Percentiles rank a stretch among this genome's conserved stretches.
Evolutionary conservation across 768 basidiomycete genomes (phyloP).

Genomic region (Nevesoporus exiguus): DNA sequence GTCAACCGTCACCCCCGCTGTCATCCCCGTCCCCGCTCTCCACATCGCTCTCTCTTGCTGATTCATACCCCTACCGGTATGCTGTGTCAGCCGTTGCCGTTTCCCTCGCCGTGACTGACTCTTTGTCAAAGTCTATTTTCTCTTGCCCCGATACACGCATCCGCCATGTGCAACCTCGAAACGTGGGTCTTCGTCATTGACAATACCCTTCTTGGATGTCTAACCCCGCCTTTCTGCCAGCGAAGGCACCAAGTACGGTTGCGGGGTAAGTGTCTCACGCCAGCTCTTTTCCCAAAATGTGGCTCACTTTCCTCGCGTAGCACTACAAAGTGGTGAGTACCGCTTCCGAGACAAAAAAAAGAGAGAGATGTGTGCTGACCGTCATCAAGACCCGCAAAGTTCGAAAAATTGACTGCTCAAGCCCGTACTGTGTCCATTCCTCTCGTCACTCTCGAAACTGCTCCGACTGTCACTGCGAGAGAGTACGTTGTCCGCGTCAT

Average conservation of each 20-base stretch:
- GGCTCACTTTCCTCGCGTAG: constrained; percentile 26
- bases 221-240: constrained; percentile 40
- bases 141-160: constrained; percentile 8
- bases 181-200: constrained; percentile 39
- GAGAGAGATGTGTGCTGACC: neutral
- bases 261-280: constrained; percentile 47
- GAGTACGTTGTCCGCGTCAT: constrained; percentile 30
- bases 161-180: constrained; percentile 52
- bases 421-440: constrained; percentile 40
- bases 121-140: constrained; percentile 4
- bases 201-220: constrained; percentile 13
- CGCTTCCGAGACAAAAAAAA: constrained; percentile 21
- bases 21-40: constrained; percentile 11
- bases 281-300: neutral
- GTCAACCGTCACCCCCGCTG: constrained; percentile 13
- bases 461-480: constrained; percentile 41
- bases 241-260: constrained; percentile 72
- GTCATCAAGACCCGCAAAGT: constrained; percentile 32
- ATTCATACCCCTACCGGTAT: constrained; percentile 12
- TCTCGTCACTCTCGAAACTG: constrained; percentile 40
- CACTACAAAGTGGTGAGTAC: constrained; percentile 69
- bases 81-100: constrained; percentile 8
- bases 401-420: constrained; percentile 34
- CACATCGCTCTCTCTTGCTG: constrained; percentile 9
- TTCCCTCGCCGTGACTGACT: constrained; percentile 1